These are phyloP conservation scores for Paspalum vaginatum DNA, from an alignment of 176 grass and related monocot genomes.

Conservation along the genomic window DNA sequence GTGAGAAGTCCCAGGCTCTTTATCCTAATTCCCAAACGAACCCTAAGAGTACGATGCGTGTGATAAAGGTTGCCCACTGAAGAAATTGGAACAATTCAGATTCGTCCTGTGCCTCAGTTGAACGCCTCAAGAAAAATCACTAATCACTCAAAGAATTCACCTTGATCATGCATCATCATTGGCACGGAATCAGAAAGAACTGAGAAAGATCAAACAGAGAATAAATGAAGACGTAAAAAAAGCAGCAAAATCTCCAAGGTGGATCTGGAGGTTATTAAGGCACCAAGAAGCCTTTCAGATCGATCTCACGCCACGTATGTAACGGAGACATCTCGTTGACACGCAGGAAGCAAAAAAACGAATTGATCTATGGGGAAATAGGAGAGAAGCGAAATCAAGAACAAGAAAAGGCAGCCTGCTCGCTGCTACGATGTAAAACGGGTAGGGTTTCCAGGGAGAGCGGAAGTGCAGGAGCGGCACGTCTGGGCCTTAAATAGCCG, in stretches of 20 bases:
- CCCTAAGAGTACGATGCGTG: no score
- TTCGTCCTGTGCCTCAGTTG: conserved; percentile 10
- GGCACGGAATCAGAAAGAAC: neutral
- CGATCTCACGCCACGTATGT: no score
- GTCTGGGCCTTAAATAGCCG: neutral
- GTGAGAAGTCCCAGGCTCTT: no score
- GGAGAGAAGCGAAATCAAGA: neutral
- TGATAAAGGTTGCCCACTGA: neutral
- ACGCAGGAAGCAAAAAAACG: neutral
- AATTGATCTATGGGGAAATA: neutral
- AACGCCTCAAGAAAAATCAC: conserved; percentile 35
- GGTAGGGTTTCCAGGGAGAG: neutral
- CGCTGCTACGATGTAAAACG: neutral
- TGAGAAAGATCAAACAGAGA: no score
- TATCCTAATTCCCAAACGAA: no score
- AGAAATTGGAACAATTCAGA: neutral
- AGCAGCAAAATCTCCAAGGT: neutral
- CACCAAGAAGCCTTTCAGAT: neutral
- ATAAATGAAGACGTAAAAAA: no score
- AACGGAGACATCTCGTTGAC: neutral
- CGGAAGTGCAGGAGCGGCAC: neutral
- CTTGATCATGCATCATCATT: conserved; percentile 4
- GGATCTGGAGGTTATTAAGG: neutral
- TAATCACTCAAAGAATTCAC: conserved; percentile 15
- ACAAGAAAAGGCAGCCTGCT: neutral